Evolutionary conservation across 2,329 filamentous ascomycete genomes (phyloP), one percentile per base, ranked within the genome.

Genomic region (Diaporthe eres): DNA sequence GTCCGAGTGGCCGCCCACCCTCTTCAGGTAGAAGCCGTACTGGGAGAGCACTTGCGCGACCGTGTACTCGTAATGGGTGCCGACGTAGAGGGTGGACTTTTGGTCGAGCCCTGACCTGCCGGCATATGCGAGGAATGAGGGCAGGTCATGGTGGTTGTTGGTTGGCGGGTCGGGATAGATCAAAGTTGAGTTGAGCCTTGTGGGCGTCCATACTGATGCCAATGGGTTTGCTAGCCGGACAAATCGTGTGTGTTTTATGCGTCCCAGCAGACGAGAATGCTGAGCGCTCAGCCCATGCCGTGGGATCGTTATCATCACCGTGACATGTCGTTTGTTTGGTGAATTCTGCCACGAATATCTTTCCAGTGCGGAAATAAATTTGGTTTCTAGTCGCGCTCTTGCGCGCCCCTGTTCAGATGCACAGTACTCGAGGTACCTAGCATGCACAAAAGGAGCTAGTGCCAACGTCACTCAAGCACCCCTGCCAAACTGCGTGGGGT

Each of bases 31-130:
- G 85, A 96, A 94, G 72, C 92, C 92, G 71, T 94, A 89, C 1
- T 85, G 84, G 4, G 87, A 80, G 0, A 96, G 88, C 1, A 89
- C 84, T 5, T 84, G 81, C 8, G 89, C 88, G 4, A 92, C 90
- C 0, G 87, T 91, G 85, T 96, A 96, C 83, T 97, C 94, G 85
- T 94, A 96, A 82, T 90, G 90, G 0, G 94, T 96, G 78, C 94
- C 94, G 57, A 92, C 86, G 81, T 92, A 96, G 60, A 91, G 88
- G 0, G 90, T 91, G 22, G 89, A 91, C 6, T 82, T 84, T 0
- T 85, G 82, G 77, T 90, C 87, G 31, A 95, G 86, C 0, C 88
- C 86, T 0, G 85, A 88, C 68, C 89, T 88, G 28, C 87, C 82
- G 7, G 92, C 92, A 82, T 95, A 92, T 37, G 88, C 85, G 39